Conservation (phyloP, 345 rosid species). For the Eucalyptus shirleyi region DNA sequence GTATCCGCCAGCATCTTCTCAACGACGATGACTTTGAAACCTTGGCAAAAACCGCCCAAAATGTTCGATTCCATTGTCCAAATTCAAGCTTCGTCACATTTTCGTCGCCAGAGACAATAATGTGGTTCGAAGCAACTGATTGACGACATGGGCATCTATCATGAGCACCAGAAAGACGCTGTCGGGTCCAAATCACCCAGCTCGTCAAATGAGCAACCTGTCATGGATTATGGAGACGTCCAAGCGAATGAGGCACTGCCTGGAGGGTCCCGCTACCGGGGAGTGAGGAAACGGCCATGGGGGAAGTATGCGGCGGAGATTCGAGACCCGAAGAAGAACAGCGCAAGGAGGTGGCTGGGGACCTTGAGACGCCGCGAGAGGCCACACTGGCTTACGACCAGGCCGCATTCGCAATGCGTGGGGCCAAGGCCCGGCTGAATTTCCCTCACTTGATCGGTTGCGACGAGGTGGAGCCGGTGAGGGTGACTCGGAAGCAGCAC, state of each 20-base stretch:
- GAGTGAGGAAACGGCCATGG: slow-evolving; percentile 38
- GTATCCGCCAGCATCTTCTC: not conserved
- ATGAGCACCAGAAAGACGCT: not conserved
- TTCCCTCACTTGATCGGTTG: not conserved
- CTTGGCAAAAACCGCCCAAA: not conserved
- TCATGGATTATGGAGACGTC: not conserved
- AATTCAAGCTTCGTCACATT: not conserved
- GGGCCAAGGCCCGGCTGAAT: not conserved
- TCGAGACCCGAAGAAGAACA: slow-evolving; percentile 52
- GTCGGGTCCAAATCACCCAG: not conserved
- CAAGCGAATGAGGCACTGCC: not conserved
- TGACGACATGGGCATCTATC: not conserved
- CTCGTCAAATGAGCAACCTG: not conserved
- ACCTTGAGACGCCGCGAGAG: slow-evolving; percentile 48
- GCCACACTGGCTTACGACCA: slow-evolving; percentile 9
- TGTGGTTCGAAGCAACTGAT: not conserved
- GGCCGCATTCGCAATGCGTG: not conserved
- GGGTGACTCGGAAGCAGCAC: not conserved
- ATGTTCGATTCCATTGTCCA: not conserved
- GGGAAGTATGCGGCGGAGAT: slow-evolving; percentile 78
- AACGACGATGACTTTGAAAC: not conserved
- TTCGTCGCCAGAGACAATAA: not conserved
- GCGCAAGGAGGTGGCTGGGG: slow-evolving; percentile 60
- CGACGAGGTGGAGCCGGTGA: not conserved
- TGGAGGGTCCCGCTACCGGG: not conserved